Evolutionary conservation across 164 flowering plant genomes (phyloP).

Genomic region (Saururus chinensis): DNA sequence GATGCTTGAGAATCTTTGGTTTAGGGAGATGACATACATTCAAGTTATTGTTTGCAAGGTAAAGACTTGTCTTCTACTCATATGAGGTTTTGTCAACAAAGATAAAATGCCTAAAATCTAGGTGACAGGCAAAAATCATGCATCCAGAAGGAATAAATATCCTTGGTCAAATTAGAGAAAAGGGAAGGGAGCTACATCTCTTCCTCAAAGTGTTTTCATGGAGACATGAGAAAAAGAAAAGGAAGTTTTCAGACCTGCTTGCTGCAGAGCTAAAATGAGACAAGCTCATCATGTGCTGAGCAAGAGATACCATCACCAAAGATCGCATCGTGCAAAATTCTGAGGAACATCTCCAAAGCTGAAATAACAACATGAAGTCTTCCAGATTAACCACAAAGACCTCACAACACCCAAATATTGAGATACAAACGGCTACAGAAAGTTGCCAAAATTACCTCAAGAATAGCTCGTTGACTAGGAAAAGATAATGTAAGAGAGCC

Average conservation of each 20-base stretch:
- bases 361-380: slow-evolving; percentile 27
- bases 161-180: not conserved
- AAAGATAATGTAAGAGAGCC: slow-evolving; percentile 80
- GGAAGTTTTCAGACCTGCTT: slow-evolving; percentile 50
- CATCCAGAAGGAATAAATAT: no score
- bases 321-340: slow-evolving; percentile 94
- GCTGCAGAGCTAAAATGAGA: slow-evolving; percentile 56
- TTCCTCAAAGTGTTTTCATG: not conserved
- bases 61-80: not conserved
- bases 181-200: not conserved
- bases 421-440: not conserved
- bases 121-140: not conserved
- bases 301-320: slow-evolving; percentile 82
- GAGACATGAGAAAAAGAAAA: no score
- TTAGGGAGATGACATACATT: not conserved
- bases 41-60: no score
- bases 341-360: slow-evolving; percentile 92
- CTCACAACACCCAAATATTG: not conserved
- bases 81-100: not conserved
- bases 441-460: slow-evolving; percentile 54
- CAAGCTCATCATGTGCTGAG: slow-evolving; percentile 75
- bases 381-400: not conserved
- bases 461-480: slow-evolving; percentile 49
- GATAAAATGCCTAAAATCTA: not conserved
- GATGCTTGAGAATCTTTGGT: not conserved